phyloP scores from a whole-genome alignment of 1,284 basidiomycete species.

The Chalciporus sp. region DNA sequence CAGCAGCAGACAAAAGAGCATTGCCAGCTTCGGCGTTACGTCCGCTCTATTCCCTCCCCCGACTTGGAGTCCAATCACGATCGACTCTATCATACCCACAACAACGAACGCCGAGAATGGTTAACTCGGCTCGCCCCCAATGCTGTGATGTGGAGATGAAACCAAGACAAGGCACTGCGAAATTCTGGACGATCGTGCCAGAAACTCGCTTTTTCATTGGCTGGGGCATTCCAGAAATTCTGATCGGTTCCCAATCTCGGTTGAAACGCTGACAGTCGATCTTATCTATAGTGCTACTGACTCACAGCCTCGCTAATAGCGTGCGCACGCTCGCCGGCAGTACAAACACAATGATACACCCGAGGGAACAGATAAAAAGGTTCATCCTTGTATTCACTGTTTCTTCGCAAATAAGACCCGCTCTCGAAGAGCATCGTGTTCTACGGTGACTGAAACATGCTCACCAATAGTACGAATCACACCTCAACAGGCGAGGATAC shows the following conservation, averaged over 20 bases:
- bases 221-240: not conserved
- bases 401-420: not conserved
- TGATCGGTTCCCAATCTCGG: not conserved
- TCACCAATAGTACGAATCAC: not conserved
- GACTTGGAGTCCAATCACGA: no score
- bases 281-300: not conserved
- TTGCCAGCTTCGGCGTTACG: no score
- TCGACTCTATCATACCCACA: no score
- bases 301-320: constrained; percentile 3
- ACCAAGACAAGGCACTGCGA: not conserved
- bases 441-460: not conserved
- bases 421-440: not conserved
- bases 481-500: not conserved
- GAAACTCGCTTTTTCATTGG: not conserved
- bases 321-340: not conserved
- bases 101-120: no score
- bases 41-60: no score
- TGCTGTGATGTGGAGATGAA: not conserved
- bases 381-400: no score
- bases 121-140: no score
- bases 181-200: not conserved
- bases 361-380: not conserved
- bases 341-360: not conserved
- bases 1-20: no score
- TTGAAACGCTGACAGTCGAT: not conserved